Percentiles rank a stretch among this genome's conserved stretches.
phyloP scores from a whole-genome alignment of 179 eudicot genomes.

The Carnegiea gigantea region DNA sequence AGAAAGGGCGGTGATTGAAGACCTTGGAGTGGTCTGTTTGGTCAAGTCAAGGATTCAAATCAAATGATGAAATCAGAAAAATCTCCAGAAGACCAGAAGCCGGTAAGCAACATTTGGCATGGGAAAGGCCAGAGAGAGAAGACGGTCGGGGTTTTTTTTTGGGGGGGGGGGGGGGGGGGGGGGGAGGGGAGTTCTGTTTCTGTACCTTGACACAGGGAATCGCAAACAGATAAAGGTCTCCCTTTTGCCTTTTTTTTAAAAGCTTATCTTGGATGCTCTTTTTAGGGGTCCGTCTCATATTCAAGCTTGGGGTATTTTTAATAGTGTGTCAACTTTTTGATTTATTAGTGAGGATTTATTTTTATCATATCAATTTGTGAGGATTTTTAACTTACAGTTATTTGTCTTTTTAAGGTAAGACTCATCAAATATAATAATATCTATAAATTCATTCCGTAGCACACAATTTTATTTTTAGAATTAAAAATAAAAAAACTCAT shows the following conservation, averaged over 20 bases:
- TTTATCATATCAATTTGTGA: too few relatives aligned
- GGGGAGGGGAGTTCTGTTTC: background rate
- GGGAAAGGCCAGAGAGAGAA: background rate
- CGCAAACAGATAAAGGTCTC: conserved; percentile 14
- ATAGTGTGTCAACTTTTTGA: too few relatives aligned
- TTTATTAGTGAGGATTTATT: too few relatives aligned
- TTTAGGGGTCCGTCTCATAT: conserved; percentile 6
- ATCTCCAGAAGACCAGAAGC: conserved; percentile 11
- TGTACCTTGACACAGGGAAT: conserved; percentile 39
- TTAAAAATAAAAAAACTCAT: too few relatives aligned
- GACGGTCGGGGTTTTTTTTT: too few relatives aligned
- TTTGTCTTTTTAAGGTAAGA: too few relatives aligned
- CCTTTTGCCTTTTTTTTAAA: conserved; percentile 24
- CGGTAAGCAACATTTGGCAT: conserved; percentile 2
- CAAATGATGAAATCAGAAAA: conserved; percentile 29
- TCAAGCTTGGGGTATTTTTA: too few relatives aligned
- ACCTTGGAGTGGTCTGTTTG: background rate
- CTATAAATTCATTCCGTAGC: too few relatives aligned
- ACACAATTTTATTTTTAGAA: too few relatives aligned
- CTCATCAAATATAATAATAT: too few relatives aligned
- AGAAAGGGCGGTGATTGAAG: background rate
- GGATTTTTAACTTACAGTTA: too few relatives aligned
- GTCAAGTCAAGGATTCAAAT: conserved; percentile 29
- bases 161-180: too few relatives aligned
- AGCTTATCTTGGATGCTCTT: conserved; percentile 22